These are phyloP conservation scores for Monosporascus ibericus DNA, from an alignment of 2,329 filamentous ascomycete species.

Conservation along the genomic window DNA sequence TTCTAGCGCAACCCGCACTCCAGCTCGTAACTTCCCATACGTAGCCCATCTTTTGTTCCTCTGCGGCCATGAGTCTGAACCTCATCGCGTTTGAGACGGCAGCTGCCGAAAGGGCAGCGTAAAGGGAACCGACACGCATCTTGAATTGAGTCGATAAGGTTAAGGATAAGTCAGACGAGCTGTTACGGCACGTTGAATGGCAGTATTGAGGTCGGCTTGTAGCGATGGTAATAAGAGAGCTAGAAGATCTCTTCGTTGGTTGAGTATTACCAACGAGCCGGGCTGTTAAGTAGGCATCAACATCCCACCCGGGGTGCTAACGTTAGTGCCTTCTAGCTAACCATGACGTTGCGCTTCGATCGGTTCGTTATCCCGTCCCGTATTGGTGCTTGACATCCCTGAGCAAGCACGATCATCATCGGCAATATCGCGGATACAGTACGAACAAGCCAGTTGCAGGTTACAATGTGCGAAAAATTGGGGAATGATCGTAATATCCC, in stretches of 20 bases:
- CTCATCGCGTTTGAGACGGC: constrained; percentile 13
- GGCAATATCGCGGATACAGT: too few species aligned
- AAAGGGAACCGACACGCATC: constrained; percentile 20
- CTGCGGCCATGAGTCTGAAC: constrained; percentile 16
- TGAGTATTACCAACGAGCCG: too few species aligned
- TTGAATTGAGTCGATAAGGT: constrained; percentile 5
- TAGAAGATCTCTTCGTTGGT: background rate
- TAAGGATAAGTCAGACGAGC: background rate
- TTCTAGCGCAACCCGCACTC: constrained; percentile 14
- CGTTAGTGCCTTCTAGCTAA: too few species aligned
- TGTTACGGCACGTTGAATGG: background rate
- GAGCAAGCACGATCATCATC: too few species aligned
- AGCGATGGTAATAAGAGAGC: background rate
- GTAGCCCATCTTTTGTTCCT: constrained; percentile 10
- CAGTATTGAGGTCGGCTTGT: background rate
- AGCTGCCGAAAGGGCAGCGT: constrained; percentile 15
- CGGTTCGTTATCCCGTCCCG: too few species aligned
- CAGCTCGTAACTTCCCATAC: constrained; percentile 23
- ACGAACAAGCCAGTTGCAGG: too few species aligned
- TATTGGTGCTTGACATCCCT: too few species aligned
- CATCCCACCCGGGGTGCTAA: too few species aligned
- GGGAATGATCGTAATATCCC: background rate
- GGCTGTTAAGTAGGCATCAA: too few species aligned
- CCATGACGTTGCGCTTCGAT: too few species aligned
- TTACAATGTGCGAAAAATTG: background rate